These are phyloP conservation scores for Gamsiella multidivaricata DNA, from an alignment of 192 early-diverging fungal species.

Conservation along the genomic window DNA sequence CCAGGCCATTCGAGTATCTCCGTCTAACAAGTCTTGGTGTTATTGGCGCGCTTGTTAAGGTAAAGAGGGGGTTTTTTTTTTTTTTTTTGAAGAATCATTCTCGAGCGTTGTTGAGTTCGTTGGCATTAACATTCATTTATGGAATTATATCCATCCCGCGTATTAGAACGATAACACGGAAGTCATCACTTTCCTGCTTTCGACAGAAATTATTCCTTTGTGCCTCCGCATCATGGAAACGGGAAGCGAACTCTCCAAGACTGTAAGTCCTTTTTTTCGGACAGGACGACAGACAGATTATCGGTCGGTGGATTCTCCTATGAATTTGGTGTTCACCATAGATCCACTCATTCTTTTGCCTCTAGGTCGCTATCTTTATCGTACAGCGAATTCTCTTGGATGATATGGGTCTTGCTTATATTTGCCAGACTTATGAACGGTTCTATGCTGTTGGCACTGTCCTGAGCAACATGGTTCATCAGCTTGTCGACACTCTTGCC, in stretches of 20 bases:
- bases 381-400: conserved; percentile 97
- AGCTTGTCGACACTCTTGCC: conserved; percentile 87
- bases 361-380: conserved; percentile 96
- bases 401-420: conserved; percentile 90
- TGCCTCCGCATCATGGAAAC: conserved; percentile 99
- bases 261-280: conserved; percentile 65
- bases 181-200: conserved; percentile 93
- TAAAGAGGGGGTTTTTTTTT: no score
- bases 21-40: conserved; percentile 94
- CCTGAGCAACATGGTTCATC: conserved; percentile 91
- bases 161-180: conserved; percentile 92
- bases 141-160: neutral
- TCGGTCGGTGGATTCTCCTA: no score
- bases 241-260: conserved; percentile 96
- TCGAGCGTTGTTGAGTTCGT: no score
- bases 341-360: conserved; percentile 95
- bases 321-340: no score
- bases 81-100: no score
- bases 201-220: conserved; percentile 97
- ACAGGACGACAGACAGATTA: no score
- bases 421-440: conserved; percentile 91
- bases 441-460: conserved; percentile 96
- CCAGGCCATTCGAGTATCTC: conserved; percentile 95
- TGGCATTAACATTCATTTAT: no score
- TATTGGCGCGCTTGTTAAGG: conserved; percentile 96